These are phyloP conservation scores for Gaeumannomyces sp. DNA, from an alignment of 2,329 filamentous ascomycete species.

Conservation along the genomic window DNA sequence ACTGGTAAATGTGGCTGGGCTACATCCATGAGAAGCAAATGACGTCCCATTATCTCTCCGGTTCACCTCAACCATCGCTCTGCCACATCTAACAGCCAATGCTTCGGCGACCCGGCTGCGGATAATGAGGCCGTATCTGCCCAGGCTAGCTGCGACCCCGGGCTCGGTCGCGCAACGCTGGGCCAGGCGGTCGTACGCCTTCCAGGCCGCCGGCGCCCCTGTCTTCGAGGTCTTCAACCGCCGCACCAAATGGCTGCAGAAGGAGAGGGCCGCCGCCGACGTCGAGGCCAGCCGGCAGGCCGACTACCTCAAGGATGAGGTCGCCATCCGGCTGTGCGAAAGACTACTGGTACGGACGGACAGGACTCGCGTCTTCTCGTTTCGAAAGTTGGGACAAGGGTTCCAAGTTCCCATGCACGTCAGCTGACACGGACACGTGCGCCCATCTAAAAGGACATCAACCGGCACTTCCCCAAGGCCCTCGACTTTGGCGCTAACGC, in stretches of 20 bases:
- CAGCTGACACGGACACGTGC: constrained; percentile 1
- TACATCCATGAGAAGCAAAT: background rate
- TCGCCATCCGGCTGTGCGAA: constrained; percentile 77
- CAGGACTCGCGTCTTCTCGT: background rate
- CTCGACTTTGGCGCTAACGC: constrained; percentile 94
- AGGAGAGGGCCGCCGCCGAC: constrained; percentile 73
- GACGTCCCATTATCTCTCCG: background rate
- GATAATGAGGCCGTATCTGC: constrained; percentile 13
- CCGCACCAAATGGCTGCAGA: constrained; percentile 81
- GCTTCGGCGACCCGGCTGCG: constrained; percentile 9
- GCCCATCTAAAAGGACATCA: constrained; percentile 65
- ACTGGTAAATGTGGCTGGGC: background rate
- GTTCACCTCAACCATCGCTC: background rate
- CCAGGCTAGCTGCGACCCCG: constrained; percentile 11
- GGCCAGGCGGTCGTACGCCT: constrained; percentile 59
- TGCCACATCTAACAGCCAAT: constrained; percentile 1
- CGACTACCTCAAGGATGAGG: constrained; percentile 91
- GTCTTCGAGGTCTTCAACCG: constrained; percentile 88
- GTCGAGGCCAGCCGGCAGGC: constrained; percentile 67
- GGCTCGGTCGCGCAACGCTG: constrained; percentile 38
- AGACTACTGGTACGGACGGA: constrained; percentile 59
- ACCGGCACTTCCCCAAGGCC: constrained; percentile 74
- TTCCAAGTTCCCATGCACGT: background rate
- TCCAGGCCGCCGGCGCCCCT: constrained; percentile 69
- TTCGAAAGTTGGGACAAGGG: no score